These are phyloP conservation scores for Yarrowia sp. DNA, from an alignment of 805 yeast genomes.

Conservation along the genomic window DNA sequence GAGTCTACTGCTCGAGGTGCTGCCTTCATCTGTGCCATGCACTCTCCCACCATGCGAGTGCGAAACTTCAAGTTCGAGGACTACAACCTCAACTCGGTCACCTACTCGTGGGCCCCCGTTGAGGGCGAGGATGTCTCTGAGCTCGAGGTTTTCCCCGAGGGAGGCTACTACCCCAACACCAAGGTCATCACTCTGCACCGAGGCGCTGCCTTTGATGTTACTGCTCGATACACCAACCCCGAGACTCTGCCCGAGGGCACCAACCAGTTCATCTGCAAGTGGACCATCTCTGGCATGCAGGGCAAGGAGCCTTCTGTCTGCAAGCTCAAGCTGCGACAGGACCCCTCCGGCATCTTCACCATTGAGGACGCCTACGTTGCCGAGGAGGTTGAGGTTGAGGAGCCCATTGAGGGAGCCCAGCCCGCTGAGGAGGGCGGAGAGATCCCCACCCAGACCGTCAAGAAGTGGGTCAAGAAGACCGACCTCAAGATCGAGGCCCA, in stretches of 20 bases:
- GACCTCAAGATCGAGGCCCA: constrained; percentile 60
- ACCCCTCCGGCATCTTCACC: constrained; percentile 92
- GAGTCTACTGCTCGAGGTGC: constrained; percentile 99
- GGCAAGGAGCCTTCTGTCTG: constrained; percentile 64
- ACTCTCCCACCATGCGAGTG: constrained; percentile 97
- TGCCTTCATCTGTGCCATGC: constrained; percentile 97
- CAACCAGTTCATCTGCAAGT: constrained; percentile 62
- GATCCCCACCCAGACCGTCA: constrained; percentile 79
- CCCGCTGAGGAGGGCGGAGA: constrained; percentile 51
- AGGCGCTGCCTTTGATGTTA: constrained; percentile 79
- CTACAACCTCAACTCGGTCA: constrained; percentile 83
- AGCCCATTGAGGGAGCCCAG: constrained; percentile 68
- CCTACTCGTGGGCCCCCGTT: constrained; percentile 92
- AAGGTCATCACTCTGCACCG: constrained; percentile 93
- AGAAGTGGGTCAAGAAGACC: constrained; percentile 89
- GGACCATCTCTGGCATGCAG: constrained; percentile 85
- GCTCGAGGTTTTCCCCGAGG: constrained; percentile 95
- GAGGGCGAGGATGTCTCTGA: constrained; percentile 85
- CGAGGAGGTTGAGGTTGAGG: constrained; percentile 86
- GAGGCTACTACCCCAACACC: constrained; percentile 89
- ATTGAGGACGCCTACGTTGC: constrained; percentile 93
- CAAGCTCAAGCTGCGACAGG: constrained; percentile 93
- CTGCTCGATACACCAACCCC: constrained; percentile 79
- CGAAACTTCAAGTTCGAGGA: constrained; percentile 99
- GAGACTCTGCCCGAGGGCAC: constrained; percentile 69